Evolutionary conservation across 176 grass and related monocot genomes (phyloP).

Genomic region (Hsuehochloa calcarea): DNA sequence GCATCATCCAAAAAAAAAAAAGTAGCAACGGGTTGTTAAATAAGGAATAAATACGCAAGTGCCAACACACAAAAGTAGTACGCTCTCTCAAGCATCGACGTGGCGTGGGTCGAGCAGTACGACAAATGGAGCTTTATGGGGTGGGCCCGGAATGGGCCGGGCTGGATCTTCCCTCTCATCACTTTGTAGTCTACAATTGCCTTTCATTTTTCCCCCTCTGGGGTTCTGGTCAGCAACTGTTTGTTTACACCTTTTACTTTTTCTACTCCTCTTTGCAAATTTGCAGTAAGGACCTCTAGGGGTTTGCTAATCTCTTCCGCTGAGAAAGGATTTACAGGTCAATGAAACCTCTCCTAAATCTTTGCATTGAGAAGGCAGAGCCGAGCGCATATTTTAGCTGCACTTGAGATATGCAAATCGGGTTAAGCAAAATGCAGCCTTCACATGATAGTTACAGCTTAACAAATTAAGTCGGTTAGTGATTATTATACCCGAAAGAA

Average conservation of each 20-base stretch:
- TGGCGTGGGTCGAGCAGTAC: neutral
- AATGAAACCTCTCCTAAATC: neutral
- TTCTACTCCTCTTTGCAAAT: neutral
- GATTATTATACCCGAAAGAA: neutral
- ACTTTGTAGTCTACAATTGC: neutral
- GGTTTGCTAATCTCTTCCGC: neutral
- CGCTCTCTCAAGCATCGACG: neutral
- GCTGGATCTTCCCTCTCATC: neutral
- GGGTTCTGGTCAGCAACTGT: conserved; percentile 12
- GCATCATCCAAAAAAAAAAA: neutral
- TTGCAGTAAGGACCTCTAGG: neutral
- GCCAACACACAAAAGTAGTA: neutral
- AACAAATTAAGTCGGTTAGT: neutral
- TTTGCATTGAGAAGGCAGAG: neutral
- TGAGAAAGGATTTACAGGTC: neutral
- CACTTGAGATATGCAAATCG: neutral
- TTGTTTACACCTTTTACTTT: conserved; percentile 6
- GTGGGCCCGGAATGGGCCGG: conserved; percentile 5
- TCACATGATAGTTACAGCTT: neutral
- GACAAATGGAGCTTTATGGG: conserved; percentile 32
- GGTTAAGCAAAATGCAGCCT: neutral
- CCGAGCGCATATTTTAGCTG: neutral
- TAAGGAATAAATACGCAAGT: neutral
- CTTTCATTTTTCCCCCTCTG: neutral
- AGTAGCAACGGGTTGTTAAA: neutral